These are phyloP conservation scores for Spergularia bocconei DNA, from an alignment of 148 eudicot genomes.

Conservation along the genomic window DNA sequence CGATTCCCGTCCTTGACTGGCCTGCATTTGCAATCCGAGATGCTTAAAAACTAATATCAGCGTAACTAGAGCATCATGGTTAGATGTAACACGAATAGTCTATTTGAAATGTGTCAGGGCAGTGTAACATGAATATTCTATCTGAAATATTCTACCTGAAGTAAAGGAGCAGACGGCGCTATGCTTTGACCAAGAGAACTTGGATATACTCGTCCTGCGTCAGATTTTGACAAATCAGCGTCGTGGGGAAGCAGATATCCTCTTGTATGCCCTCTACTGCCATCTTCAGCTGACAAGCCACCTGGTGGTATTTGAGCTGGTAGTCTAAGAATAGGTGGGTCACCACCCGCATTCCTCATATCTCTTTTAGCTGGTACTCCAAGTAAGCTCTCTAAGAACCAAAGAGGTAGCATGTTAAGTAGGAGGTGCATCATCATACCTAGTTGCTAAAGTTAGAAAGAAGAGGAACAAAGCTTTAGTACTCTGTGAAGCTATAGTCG, in stretches of 20 bases:
- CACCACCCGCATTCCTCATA: conserved; percentile 41
- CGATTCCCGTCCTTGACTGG: conserved; percentile 35
- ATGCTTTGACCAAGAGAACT: conserved; percentile 34
- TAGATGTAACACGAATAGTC: not conserved
- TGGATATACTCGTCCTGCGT: conserved; percentile 41
- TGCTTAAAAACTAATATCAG: not conserved
- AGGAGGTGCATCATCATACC: not conserved
- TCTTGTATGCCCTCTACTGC: conserved; percentile 35
- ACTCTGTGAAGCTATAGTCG: conserved; percentile 59
- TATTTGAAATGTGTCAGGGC: conserved; percentile 3
- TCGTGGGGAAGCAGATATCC: conserved; percentile 38
- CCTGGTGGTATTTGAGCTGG: conserved; percentile 59
- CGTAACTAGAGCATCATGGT: not conserved
- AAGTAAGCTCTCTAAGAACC: conserved; percentile 70
- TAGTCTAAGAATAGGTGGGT: conserved; percentile 59
- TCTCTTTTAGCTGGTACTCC: conserved; percentile 70
- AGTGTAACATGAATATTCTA: not conserved
- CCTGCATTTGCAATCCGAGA: conserved; percentile 35
- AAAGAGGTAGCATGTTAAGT: conserved; percentile 4
- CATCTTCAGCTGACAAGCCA: conserved; percentile 56
- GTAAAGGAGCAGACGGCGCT: conserved; percentile 31
- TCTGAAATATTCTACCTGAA: conserved; percentile 23
- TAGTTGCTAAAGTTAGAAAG: conserved; percentile 11
- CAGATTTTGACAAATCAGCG: conserved; percentile 40
- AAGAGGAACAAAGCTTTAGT: conserved; percentile 25